Evolutionary conservation across 371 early-diverging fungal genomes (phyloP), one percentile per base, ranked within the genome.

Genomic region (Rhizopus arrhizus): DNA sequence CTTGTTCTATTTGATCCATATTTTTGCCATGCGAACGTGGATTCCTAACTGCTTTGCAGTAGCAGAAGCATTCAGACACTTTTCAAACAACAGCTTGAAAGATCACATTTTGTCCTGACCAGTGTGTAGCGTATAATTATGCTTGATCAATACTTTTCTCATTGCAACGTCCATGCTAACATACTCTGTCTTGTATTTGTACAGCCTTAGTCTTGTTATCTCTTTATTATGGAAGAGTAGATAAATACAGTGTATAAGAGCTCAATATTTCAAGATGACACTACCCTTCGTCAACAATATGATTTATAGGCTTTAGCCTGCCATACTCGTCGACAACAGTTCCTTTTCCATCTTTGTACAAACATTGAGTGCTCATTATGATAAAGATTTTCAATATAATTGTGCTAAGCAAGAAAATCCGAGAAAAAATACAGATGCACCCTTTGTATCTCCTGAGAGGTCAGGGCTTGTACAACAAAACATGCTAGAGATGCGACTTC

Each of bases 301-400:
- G 62, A 42, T 68, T 57, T 55, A 62, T 63, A 4, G 60, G 58
- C 48, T 68, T 58, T 40, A 57, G 60, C 3, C 54, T 41, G 40
- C 53, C 56, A 57, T 48, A 13, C 33, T 52, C 57, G 15, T 57
- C 36, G 12, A 64, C 50, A 16, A 56, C 59, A 58, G 53, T 46
- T 16, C 61, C 69, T 31, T 58, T 42, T 38, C 64, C 62, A 58
- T 64, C 58, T 68, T 61, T 61, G 64, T 38, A 61, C 33, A 68
- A 60, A 64, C 61, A 64, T 56, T 56, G 46, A 29, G 29, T 55
- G 55, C 41, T 55, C 55, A 55, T 55, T 52, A 13, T 33, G 40
- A 11, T 28, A 40, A 38, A 40, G 11, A 3, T 40, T 53, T 13
- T 38, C 40, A 10, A 10, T 53, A 16, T 40, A 53, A 40, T 53